These are phyloP conservation scores for Naegleria fowleri DNA, from an alignment of 208 protist genomes.

Conservation along the genomic window DNA sequence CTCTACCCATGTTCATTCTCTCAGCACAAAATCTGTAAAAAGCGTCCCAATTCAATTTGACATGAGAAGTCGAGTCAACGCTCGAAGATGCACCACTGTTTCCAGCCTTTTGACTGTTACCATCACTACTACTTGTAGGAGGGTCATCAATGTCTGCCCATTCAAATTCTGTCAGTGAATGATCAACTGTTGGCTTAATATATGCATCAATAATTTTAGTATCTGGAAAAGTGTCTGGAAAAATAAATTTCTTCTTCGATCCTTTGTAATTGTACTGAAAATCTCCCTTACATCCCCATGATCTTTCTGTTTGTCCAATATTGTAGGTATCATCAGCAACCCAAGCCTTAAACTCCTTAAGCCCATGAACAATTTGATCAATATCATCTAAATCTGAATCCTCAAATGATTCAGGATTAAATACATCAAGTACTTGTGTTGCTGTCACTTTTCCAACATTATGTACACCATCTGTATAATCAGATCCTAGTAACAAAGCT, in stretches of 20 bases:
- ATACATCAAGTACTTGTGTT: slow-evolving; percentile 45
- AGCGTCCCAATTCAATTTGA: background rate
- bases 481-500: slow-evolving; percentile 83
- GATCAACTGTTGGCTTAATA: slow-evolving; percentile 30
- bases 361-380: background rate
- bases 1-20: background rate
- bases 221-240: slow-evolving; percentile 27
- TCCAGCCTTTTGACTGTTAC: background rate
- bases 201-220: slow-evolving; percentile 32
- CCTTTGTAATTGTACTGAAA: slow-evolving; percentile 3
- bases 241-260: background rate
- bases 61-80: background rate
- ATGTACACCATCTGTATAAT: slow-evolving; percentile 82
- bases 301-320: background rate
- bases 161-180: slow-evolving; percentile 27
- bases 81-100: background rate
- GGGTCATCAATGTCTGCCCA: slow-evolving; percentile 13
- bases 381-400: background rate
- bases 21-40: background rate
- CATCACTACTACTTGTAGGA: background rate
- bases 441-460: slow-evolving; percentile 66
- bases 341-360: background rate
- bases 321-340: background rate
- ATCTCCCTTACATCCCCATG: background rate
- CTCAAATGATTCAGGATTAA: background rate